Evolutionary conservation across 2,329 filamentous ascomycete species (phyloP), one percentile per base, ranked within the genome.

Genomic region (Penicillium sp.): DNA sequence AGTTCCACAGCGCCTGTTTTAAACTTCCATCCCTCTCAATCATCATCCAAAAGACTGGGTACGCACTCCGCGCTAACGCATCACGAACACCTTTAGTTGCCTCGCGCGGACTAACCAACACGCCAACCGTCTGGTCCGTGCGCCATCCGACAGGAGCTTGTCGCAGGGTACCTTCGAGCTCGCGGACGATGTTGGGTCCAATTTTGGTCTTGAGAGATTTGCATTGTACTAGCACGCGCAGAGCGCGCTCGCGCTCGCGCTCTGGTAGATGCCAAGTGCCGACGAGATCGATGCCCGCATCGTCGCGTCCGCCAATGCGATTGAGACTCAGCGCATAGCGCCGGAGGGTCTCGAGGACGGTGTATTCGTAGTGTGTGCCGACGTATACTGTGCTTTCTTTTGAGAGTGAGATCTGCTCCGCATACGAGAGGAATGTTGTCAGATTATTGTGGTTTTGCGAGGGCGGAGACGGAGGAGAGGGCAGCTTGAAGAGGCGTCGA

Each of bases 51-150:
- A 86, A 86, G 79, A 96, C 82, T 1, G 91, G 89, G 76, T 83
- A 86, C 36, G 76, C 72, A 66, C 88, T 89, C 54, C 84, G 77
- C 4, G 81, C 81, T 60, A 97, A 67, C 22, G 90, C 85, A 45
- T 91, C 86, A 53, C 89, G 77, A 3, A 95, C 85, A 1, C 92
- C 93, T 66, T 85, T 88, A 0, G 92, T 96, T 31, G 91, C 88
- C 49, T 85, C 79, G 56, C 81, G 79, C 58, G 87, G 84, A 3
- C 85, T 82, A 22, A 89, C 87, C 50, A 97, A 73, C 14, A 96
- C 66, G 0, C 85, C 92, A 32, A 96, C 70, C 5, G 89, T 85
- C 13, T 82, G 80, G 1, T 77, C 70, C 0, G 82, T 83, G 49
- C 85, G 79, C 89, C 89, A 96, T 0, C 87, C 88, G 0, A 81